phyloP scores from a whole-genome alignment of 352 stramenopile genomes.

The Phytophthora colocasiae region DNA sequence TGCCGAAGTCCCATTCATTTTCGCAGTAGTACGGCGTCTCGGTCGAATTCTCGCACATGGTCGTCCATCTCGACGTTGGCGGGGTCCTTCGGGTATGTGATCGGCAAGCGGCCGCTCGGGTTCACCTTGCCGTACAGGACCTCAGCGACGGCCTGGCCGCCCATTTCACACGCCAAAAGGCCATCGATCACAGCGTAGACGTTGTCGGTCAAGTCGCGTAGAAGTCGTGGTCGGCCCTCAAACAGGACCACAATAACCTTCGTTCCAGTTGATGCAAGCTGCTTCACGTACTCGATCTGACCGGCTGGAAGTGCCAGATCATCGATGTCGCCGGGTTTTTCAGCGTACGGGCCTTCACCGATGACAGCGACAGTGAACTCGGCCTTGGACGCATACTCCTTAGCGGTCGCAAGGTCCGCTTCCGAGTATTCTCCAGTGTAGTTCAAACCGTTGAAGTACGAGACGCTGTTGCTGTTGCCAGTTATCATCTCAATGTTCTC shows the following conservation, averaged over 20 bases:
- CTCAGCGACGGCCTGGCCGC: constrained; percentile 27
- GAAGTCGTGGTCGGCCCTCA: constrained; percentile 57
- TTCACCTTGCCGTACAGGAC: constrained; percentile 39
- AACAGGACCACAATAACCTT: constrained; percentile 80
- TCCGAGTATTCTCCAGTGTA: constrained; percentile 50
- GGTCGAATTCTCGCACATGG: constrained; percentile 44
- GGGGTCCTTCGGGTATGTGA: constrained; percentile 76
- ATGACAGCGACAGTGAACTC: constrained; percentile 36
- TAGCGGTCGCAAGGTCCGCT: constrained; percentile 11
- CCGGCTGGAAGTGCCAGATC: constrained; percentile 34
- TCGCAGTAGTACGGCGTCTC: constrained; percentile 50
- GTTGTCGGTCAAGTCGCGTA: constrained; percentile 52
- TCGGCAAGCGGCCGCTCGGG: constrained; percentile 57
- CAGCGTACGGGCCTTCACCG: constrained; percentile 38
- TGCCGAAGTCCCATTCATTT: constrained; percentile 81
- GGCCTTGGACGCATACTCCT: constrained; percentile 13
- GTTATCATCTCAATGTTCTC: constrained; percentile 1
- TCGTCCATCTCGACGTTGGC: constrained; percentile 55
- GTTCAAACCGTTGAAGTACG: constrained; percentile 55
- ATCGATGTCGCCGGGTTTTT: constrained; percentile 80
- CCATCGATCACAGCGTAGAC: constrained; percentile 37
- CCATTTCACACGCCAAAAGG: constrained; percentile 25
- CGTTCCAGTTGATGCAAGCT: constrained; percentile 55
- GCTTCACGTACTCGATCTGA: constrained; percentile 69
- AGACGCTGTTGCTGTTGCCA: constrained; percentile 7